A percentile compares a stretch with the other conserved stretches of the same genome.
phyloP scores from a whole-genome alignment of 1,284 basidiomycete genomes.

The Leccinum fuscescens region DNA sequence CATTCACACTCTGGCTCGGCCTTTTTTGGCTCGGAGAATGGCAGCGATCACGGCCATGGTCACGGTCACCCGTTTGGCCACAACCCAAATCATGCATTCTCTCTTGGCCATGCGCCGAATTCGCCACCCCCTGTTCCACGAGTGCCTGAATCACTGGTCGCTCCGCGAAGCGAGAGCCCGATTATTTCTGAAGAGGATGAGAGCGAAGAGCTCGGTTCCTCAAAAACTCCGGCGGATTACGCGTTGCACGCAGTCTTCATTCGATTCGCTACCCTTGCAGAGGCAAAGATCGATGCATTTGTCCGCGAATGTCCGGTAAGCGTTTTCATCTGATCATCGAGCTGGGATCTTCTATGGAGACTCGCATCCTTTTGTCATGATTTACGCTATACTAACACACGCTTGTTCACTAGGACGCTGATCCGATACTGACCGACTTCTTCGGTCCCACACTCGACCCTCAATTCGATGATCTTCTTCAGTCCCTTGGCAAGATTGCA shows the following conservation, averaged over 20 bases:
- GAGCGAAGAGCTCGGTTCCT: constrained; percentile 57
- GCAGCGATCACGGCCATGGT: constrained; percentile 58
- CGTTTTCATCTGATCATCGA: constrained; percentile 8
- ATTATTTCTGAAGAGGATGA: constrained; percentile 61
- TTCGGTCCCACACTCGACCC: constrained; percentile 73
- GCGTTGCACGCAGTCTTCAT: constrained; percentile 86
- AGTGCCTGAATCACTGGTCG: constrained; percentile 59
- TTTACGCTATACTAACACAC: constrained; percentile 7
- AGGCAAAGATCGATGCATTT: too few relatives aligned
- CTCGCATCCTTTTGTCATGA: not conserved
- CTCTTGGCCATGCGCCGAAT: constrained; percentile 37
- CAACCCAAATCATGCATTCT: constrained; percentile 25
- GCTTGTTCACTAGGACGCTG: constrained; percentile 52
- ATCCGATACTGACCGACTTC: constrained; percentile 61
- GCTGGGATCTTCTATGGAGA: not conserved
- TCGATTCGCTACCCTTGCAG: constrained; percentile 75
- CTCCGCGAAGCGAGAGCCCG: constrained; percentile 49
- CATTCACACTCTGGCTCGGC: constrained; percentile 73
- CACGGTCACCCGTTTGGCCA: constrained; percentile 30
- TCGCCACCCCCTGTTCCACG: constrained; percentile 77
- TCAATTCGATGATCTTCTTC: constrained; percentile 78
- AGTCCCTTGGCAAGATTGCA: constrained; percentile 84
- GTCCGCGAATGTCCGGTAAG: constrained; percentile 68
- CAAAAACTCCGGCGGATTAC: constrained; percentile 81
- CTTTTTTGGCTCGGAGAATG: constrained; percentile 65